phyloP scores from a whole-genome alignment of 805 yeast species.

The Ogataea zsoltii region DNA sequence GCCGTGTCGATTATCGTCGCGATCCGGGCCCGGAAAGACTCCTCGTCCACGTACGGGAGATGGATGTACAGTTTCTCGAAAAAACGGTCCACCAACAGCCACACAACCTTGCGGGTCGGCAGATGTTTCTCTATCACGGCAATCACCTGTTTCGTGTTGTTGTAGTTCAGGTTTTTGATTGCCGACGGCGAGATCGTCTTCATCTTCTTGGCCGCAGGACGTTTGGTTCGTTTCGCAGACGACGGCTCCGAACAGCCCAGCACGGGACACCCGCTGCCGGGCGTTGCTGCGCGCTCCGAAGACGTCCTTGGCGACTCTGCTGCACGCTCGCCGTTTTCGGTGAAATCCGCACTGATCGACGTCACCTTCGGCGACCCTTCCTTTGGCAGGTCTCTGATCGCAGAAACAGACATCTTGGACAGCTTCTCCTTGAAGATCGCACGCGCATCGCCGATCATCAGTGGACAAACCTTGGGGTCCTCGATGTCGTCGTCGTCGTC shows the following conservation, averaged over 20 bases:
- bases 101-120: conserved; percentile 56
- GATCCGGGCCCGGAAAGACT: conserved; percentile 44
- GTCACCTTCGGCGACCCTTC: conserved; percentile 26
- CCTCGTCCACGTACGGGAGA: conserved; percentile 68
- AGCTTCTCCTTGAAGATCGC: conserved; percentile 37
- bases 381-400: conserved; percentile 28
- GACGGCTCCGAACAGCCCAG: neutral
- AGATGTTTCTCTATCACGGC: conserved; percentile 45
- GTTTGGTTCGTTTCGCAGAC: conserved; percentile 16
- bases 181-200: conserved; percentile 35
- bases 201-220: conserved; percentile 20
- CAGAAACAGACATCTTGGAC: conserved; percentile 33
- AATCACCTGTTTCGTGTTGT: conserved; percentile 41
- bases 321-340: conserved; percentile 12
- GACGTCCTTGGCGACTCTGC: neutral
- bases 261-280: conserved; percentile 15
- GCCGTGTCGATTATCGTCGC: conserved; percentile 46
- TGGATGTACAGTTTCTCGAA: conserved; percentile 62
- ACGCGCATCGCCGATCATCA: conserved; percentile 47
- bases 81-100: conserved; percentile 58
- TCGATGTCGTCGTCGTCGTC: conserved; percentile 29
- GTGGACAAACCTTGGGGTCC: conserved; percentile 44
- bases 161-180: conserved; percentile 38
- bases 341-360: conserved; percentile 27
- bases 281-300: neutral